phyloP scores from a whole-genome alignment of 768 basidiomycete species.

The Myochromella boudieri region DNA sequence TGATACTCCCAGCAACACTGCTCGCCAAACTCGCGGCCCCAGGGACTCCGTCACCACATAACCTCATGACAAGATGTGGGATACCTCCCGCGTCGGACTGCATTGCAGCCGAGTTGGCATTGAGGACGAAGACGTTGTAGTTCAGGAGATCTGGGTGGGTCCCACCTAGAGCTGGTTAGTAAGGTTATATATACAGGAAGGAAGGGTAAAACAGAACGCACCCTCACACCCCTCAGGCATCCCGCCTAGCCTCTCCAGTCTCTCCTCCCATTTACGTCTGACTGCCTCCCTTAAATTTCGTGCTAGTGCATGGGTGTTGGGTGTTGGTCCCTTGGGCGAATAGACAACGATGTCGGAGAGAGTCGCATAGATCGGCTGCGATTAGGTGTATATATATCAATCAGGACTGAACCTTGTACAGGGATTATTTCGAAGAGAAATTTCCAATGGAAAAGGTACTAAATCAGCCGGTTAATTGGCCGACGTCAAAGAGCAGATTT shows the following conservation, averaged over 20 bases:
- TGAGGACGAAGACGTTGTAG: constrained; percentile 81
- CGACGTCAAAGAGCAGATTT: too few relatives aligned
- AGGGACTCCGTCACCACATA: constrained; percentile 39
- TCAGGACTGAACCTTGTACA: too few relatives aligned
- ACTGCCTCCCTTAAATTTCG: constrained; percentile 66
- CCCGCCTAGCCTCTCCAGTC: constrained; percentile 21
- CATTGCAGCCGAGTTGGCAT: constrained; percentile 40
- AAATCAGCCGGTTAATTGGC: too few relatives aligned
- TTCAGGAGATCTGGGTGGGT: constrained; percentile 36
- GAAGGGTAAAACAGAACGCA: neutral
- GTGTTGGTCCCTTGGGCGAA: constrained; percentile 65
- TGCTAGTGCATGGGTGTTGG: constrained; percentile 60
- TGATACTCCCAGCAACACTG: too few relatives aligned
- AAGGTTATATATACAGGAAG: neutral
- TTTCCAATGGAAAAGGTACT: too few relatives aligned
- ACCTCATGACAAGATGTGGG: constrained; percentile 53
- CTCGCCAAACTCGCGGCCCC: constrained; percentile 18
- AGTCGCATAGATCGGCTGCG: constrained; percentile 78
- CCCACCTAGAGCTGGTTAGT: neutral
- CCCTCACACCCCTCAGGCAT: neutral
- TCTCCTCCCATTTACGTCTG: constrained; percentile 53
- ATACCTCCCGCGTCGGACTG: constrained; percentile 19
- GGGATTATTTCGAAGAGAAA: too few relatives aligned
- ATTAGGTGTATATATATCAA: too few relatives aligned
- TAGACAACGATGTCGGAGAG: constrained; percentile 91